Conservation (phyloP, 2,329 filamentous ascomycete species). For the Stagonosporopsis chrysanthemi region DNA sequence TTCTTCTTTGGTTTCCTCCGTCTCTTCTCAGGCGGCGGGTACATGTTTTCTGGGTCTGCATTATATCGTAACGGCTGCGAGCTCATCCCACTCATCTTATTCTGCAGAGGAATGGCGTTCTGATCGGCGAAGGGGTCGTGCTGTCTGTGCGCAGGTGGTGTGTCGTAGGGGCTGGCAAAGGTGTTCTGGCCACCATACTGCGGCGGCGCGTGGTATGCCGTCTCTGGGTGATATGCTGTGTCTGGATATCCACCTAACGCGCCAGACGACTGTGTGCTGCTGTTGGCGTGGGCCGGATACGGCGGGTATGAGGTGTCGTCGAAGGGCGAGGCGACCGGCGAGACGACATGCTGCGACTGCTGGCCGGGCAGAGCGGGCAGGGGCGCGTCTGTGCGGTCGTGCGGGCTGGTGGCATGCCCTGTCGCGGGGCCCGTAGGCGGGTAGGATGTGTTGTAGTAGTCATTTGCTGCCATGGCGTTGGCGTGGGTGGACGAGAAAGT, state of each 20-base stretch:
- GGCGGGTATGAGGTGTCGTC: conserved; percentile 57
- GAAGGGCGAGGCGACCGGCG: conserved; percentile 42
- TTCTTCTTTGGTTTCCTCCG: conserved; percentile 45
- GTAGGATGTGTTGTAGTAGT: conserved; percentile 65
- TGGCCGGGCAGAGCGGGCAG: conserved; percentile 42
- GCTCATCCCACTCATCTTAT: conserved; percentile 49
- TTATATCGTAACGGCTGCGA: conserved; percentile 48
- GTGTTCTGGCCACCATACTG: conserved; percentile 38
- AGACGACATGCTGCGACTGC: conserved; percentile 33
- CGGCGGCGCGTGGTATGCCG: conserved; percentile 62
- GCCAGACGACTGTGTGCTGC: conserved; percentile 42
- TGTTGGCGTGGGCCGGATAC: conserved; percentile 48
- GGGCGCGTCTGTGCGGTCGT: conserved; percentile 51
- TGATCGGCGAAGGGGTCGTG: conserved; percentile 61
- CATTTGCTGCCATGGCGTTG: conserved; percentile 57
- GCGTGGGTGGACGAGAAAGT: conserved; percentile 3
- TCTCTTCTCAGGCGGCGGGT: conserved; percentile 29
- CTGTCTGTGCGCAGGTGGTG: conserved; percentile 58
- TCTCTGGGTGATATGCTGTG: conserved; percentile 66
- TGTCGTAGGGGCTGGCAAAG: conserved; percentile 36
- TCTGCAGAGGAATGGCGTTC: conserved; percentile 57
- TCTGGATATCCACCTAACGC: conserved; percentile 64
- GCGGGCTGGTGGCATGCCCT: conserved; percentile 20
- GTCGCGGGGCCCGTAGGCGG: conserved; percentile 37
- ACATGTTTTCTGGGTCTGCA: conserved; percentile 52